These are phyloP conservation scores for Ustulina deusta DNA, from an alignment of 2,329 filamentous ascomycete species.

Conservation along the genomic window DNA sequence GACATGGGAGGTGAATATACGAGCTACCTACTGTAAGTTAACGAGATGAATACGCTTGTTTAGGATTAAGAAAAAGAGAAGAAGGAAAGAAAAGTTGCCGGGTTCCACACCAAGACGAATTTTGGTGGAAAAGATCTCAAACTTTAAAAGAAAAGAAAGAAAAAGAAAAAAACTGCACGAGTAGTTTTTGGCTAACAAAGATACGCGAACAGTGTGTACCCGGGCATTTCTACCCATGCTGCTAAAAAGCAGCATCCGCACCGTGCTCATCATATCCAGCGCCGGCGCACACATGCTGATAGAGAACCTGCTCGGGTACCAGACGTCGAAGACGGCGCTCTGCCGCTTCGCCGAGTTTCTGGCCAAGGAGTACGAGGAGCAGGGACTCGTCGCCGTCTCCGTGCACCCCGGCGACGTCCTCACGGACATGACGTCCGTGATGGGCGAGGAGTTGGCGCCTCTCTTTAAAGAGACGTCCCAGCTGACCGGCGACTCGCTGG, in stretches of 20 bases:
- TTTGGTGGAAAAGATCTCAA: too few relatives aligned
- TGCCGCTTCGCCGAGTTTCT: constrained; percentile 58
- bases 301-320: constrained; percentile 56
- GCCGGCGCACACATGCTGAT: constrained; percentile 53
- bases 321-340: constrained; percentile 58
- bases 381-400: constrained; percentile 54
- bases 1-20: constrained; percentile 37
- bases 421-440: constrained; percentile 53
- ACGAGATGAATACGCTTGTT: neutral
- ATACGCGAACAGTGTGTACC: constrained; percentile 20
- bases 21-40: constrained; percentile 33
- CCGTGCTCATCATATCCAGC: constrained; percentile 56
- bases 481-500: constrained; percentile 42
- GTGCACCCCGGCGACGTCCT: constrained; percentile 58
- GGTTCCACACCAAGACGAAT: too few relatives aligned
- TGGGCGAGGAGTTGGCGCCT: constrained; percentile 44
- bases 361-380: constrained; percentile 54
- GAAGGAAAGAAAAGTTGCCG: neutral
- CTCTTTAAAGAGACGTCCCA: constrained; percentile 45
- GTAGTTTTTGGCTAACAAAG: neutral
- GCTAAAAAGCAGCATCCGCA: constrained; percentile 41
- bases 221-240: constrained; percentile 33
- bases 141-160: neutral
- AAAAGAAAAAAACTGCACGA: neutral
- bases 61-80: too few relatives aligned